A percentile compares a stretch with the other conserved stretches of the same genome.
phyloP scores from a whole-genome alignment of 2,329 filamentous ascomycete species.

The Lizonia empirigonia region DNA sequence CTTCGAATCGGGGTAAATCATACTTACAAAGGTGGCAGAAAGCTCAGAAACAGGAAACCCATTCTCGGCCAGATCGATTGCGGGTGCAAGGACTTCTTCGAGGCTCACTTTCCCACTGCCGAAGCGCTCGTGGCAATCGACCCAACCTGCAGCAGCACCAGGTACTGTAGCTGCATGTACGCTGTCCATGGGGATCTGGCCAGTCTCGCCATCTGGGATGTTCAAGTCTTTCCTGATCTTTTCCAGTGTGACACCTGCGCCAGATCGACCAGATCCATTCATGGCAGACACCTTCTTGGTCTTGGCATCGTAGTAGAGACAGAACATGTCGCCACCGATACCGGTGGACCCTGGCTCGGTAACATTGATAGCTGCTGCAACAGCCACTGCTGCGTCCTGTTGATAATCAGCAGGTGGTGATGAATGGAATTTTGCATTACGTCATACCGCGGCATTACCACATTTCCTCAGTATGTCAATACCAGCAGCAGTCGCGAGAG shows the following conservation, averaged over 20 bases:
- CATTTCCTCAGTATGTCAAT: conserved; percentile 83
- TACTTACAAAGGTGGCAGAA: conserved; percentile 68
- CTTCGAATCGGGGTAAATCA: no score
- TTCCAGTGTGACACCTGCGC: conserved; percentile 70
- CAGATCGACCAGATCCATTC: conserved; percentile 91
- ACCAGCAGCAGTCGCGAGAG: conserved; percentile 85
- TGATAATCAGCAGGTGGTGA: conserved; percentile 3
- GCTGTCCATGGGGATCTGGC: conserved; percentile 73
- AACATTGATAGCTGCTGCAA: conserved; percentile 89
- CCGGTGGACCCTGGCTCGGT: conserved; percentile 93
- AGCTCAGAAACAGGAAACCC: conserved; percentile 90
- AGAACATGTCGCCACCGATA: conserved; percentile 97
- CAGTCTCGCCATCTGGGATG: conserved; percentile 61
- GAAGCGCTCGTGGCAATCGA: conserved; percentile 84
- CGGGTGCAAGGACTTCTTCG: conserved; percentile 78
- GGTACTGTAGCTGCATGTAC: conserved; percentile 86
- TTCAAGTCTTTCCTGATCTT: conserved; percentile 72
- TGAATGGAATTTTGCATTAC: conserved; percentile 43
- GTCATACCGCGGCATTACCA: conserved; percentile 83
- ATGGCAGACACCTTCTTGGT: conserved; percentile 81
- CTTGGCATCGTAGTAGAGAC: conserved; percentile 85
- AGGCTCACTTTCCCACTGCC: conserved; percentile 83
- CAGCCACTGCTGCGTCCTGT: conserved; percentile 93
- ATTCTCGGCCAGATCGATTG: conserved; percentile 82
- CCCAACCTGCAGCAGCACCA: conserved; percentile 91